Evolutionary conservation across 768 basidiomycete genomes (phyloP).

Genomic region (Termitomyces sp.): DNA sequence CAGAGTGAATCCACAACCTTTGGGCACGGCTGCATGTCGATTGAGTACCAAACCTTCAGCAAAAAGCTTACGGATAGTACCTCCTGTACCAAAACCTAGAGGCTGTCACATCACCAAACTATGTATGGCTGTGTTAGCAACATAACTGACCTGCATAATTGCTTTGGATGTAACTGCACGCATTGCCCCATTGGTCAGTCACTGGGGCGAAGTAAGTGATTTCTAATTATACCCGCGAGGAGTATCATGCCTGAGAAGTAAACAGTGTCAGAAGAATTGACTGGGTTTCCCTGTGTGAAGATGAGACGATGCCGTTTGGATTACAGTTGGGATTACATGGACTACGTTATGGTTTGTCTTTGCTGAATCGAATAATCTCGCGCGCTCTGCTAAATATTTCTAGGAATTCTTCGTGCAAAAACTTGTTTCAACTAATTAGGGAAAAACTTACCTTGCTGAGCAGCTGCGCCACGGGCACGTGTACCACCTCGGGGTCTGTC

Average conservation of each 20-base stretch:
- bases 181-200: constrained; percentile 83
- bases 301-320: constrained; percentile 4
- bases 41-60: not conserved
- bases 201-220: constrained; percentile 36
- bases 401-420: constrained; percentile 20
- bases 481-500: constrained; percentile 77
- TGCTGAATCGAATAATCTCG: constrained; percentile 68
- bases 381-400: constrained; percentile 81
- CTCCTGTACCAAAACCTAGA: constrained; percentile 84
- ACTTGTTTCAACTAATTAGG: not conserved
- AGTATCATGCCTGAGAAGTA: constrained; percentile 72
- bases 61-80: constrained; percentile 25
- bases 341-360: constrained; percentile 61
- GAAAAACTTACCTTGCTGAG: constrained; percentile 63
- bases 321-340: constrained; percentile 40
- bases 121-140: constrained; percentile 10
- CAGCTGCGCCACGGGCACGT: constrained; percentile 76
- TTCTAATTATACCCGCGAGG: not conserved
- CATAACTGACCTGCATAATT: constrained; percentile 63
- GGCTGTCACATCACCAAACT: not conserved
- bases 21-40: constrained; percentile 66
- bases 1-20: constrained; percentile 93
- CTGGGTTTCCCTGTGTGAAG: constrained; percentile 61
- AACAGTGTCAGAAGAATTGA: constrained; percentile 87
- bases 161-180: constrained; percentile 85